phyloP scores from a whole-genome alignment of 257 asterid species.

The Fraxinus quadrangulata region DNA sequence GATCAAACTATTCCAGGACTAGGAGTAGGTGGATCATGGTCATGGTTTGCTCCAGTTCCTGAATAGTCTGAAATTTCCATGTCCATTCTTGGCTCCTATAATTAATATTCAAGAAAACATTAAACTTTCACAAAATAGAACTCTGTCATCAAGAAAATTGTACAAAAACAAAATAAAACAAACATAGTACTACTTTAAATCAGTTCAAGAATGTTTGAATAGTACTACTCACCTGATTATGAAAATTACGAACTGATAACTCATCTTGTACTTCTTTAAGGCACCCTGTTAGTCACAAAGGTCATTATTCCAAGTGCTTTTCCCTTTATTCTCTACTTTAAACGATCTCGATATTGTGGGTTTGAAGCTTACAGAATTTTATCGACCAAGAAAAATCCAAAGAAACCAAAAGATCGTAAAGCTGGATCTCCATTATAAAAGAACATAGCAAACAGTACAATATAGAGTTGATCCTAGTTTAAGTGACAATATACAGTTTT shows the following conservation, averaged over 20 bases:
- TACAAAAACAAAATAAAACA: too few relatives aligned
- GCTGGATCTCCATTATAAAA: too few relatives aligned
- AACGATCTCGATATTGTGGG: neutral
- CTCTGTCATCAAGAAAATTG: neutral
- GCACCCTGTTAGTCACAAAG: neutral
- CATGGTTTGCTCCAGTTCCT: constrained; percentile 2
- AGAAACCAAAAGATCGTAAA: neutral
- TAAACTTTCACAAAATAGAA: neutral
- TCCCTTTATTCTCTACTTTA: too few relatives aligned
- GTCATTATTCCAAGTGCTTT: neutral
- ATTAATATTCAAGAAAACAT: neutral
- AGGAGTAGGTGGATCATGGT: constrained; percentile 1
- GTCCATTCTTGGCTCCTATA: neutral
- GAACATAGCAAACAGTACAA: neutral
- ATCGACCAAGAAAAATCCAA: neutral
- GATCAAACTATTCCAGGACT: neutral
- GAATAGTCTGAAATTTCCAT: neutral
- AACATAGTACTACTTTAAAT: too few relatives aligned
- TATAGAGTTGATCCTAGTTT: neutral
- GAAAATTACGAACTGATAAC: neutral
- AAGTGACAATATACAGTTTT: neutral
- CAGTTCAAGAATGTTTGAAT: neutral
- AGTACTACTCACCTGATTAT: neutral
- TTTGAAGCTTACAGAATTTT: neutral
- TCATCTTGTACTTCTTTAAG: neutral